Evolutionary conservation across 306 rosid species (phyloP).

Genomic region (Lagenaria siceraria): DNA sequence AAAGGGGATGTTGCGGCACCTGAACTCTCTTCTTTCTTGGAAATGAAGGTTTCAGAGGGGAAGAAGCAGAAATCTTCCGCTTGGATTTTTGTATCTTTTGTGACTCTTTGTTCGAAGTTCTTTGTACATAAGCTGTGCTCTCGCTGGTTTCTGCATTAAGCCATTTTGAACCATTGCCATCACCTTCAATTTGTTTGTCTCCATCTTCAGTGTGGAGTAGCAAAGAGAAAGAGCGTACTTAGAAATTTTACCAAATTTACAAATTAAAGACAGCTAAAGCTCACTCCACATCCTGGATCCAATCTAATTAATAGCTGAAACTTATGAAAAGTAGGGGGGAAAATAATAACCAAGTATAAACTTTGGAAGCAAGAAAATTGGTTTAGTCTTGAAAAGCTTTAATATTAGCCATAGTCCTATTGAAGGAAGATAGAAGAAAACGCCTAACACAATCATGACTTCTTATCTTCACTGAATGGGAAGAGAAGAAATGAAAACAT

Average conservation of each 20-base stretch:
- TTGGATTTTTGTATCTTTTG: slow-evolving; percentile 14
- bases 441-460: background rate
- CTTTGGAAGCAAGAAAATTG: background rate
- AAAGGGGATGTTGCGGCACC: slow-evolving; percentile 56
- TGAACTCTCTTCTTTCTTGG: slow-evolving; percentile 90
- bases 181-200: slow-evolving; percentile 28
- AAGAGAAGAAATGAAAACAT: background rate
- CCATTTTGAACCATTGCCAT: slow-evolving; percentile 4
- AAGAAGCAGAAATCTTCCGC: slow-evolving; percentile 16
- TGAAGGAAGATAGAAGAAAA: background rate
- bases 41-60: slow-evolving; percentile 50
- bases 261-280: background rate
- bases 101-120: slow-evolving; percentile 13
- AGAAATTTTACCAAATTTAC: background rate
- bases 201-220: slow-evolving; percentile 18
- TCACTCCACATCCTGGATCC: background rate
- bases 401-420: background rate
- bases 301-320: background rate
- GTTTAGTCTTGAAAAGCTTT: background rate
- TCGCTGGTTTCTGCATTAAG: slow-evolving; percentile 14
- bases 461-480: background rate
- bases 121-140: slow-evolving; percentile 12
- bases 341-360: background rate
- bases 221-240: background rate
- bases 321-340: background rate